Conservation (phyloP, 352 stramenopile genomes). For the Achlya hypogyna region DNA sequence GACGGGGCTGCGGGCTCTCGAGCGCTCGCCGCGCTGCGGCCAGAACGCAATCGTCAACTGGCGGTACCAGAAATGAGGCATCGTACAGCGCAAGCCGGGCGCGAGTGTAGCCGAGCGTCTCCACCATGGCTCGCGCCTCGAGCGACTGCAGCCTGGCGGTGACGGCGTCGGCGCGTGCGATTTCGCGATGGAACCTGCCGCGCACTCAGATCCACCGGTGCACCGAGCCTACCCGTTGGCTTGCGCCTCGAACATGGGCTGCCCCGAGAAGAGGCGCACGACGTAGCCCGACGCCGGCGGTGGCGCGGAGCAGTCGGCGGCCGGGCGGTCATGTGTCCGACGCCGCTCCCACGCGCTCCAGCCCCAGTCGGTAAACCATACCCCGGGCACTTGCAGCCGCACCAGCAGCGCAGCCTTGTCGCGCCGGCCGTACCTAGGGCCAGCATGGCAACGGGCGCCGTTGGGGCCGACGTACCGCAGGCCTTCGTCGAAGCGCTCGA, state of each 20-base stretch:
- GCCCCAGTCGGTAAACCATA: slow-evolving; percentile 37
- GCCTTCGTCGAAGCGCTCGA: slow-evolving; percentile 43
- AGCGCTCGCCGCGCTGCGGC: too few relatives aligned
- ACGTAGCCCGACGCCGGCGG: slow-evolving; percentile 37
- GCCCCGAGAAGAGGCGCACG: slow-evolving; percentile 38
- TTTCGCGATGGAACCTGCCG: slow-evolving; percentile 33
- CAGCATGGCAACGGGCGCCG: not conserved
- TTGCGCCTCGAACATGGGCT: slow-evolving; percentile 27
- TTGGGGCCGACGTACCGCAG: slow-evolving; percentile 28
- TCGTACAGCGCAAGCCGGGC: slow-evolving; percentile 31
- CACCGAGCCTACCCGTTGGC: slow-evolving; percentile 5
- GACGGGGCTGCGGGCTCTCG: too few relatives aligned
- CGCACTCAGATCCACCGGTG: not conserved
- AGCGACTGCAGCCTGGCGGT: slow-evolving; percentile 28
- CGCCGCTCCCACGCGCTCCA: slow-evolving; percentile 37
- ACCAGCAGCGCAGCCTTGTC: slow-evolving; percentile 44
- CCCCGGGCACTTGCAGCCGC: slow-evolving; percentile 31
- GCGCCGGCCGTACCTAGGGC: slow-evolving; percentile 21
- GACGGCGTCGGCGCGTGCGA: slow-evolving; percentile 40
- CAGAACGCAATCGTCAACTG: too few relatives aligned
- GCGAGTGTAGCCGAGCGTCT: slow-evolving; percentile 25
- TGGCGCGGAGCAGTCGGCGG: slow-evolving; percentile 27
- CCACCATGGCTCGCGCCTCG: slow-evolving; percentile 35
- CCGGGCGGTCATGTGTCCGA: slow-evolving; percentile 33
- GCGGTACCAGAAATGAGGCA: not conserved